phyloP scores from a whole-genome alignment of 139 green algal genomes.

The Yamagishiella unicocca region DNA sequence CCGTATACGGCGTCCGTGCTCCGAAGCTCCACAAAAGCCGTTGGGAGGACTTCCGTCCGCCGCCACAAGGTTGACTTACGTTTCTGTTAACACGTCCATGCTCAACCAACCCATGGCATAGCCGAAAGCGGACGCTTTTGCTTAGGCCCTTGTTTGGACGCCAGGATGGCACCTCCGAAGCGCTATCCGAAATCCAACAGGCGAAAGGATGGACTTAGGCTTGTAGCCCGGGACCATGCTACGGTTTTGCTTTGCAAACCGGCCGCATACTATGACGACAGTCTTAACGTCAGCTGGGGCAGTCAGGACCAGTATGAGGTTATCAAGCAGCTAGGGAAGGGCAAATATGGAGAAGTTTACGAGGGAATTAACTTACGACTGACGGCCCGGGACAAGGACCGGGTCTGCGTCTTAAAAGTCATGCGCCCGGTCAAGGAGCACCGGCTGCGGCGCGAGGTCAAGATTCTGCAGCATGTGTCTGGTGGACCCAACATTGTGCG shows the following conservation, averaged over 20 bases:
- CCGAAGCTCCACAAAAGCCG: too few species aligned
- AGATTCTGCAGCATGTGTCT: constrained; percentile 97
- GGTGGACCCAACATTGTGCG: constrained; percentile 98
- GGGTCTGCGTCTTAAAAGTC: constrained; percentile 97
- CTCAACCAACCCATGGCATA: too few species aligned
- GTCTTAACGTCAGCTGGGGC: constrained; percentile 84
- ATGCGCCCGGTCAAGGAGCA: constrained; percentile 99
- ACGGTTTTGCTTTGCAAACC: constrained; percentile 90
- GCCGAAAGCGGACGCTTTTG: too few species aligned
- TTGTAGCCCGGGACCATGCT: constrained; percentile 79
- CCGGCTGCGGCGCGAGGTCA: constrained; percentile 96
- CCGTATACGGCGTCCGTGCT: too few species aligned
- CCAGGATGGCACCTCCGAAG: constrained; percentile 58
- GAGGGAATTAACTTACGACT: constrained; percentile 86
- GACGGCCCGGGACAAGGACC: not conserved
- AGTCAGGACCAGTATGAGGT: constrained; percentile 67
- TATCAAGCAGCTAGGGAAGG: constrained; percentile 92
- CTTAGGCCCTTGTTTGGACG: constrained; percentile 4
- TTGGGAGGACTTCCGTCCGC: too few species aligned
- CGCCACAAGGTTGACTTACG: too few species aligned
- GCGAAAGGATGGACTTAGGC: constrained; percentile 53
- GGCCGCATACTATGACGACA: constrained; percentile 96
- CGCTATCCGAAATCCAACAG: constrained; percentile 61
- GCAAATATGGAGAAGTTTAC: constrained; percentile 99
- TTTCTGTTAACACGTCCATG: too few species aligned